phyloP scores from a whole-genome alignment of 2,329 filamentous ascomycete genomes.

The Blastomyces gilchristii region DNA sequence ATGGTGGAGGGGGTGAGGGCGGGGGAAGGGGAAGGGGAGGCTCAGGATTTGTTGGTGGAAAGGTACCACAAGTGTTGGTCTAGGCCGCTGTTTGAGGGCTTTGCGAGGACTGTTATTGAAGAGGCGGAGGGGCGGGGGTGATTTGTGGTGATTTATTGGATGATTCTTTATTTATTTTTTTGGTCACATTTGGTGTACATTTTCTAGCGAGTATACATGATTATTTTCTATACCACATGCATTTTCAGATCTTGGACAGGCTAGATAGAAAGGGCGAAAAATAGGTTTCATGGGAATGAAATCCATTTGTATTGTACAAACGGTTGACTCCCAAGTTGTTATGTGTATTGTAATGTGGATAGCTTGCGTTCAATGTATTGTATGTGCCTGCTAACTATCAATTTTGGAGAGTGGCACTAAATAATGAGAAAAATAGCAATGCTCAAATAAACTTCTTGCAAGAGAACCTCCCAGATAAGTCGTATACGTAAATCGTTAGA shows the following conservation, averaged over 20 bases:
- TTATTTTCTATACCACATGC: not conserved
- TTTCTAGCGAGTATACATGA: not conserved
- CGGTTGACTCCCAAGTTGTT: not conserved
- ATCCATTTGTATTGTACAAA: not conserved
- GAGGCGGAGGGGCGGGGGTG: constrained; percentile 12
- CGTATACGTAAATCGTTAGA: not conserved
- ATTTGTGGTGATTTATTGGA: not conserved
- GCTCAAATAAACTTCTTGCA: not conserved
- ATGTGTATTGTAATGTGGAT: not conserved
- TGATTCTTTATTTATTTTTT: not conserved
- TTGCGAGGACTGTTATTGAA: constrained; percentile 29
- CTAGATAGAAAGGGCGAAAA: not conserved
- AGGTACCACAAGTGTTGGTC: constrained; percentile 38
- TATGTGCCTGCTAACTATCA: not conserved
- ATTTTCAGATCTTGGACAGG: not conserved
- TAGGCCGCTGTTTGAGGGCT: constrained; percentile 32
- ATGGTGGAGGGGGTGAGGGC: constrained; percentile 57
- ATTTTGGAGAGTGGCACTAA: not conserved
- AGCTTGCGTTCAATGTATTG: not conserved
- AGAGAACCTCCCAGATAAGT: not conserved
- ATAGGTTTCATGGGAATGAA: not conserved
- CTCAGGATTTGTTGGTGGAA: constrained; percentile 29
- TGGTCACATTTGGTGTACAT: not conserved
- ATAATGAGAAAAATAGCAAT: not conserved
- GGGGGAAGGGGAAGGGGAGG: constrained; percentile 11